Conservation (phyloP, 2,329 filamentous ascomycete genomes). For the Verticillium nubilum region DNA sequence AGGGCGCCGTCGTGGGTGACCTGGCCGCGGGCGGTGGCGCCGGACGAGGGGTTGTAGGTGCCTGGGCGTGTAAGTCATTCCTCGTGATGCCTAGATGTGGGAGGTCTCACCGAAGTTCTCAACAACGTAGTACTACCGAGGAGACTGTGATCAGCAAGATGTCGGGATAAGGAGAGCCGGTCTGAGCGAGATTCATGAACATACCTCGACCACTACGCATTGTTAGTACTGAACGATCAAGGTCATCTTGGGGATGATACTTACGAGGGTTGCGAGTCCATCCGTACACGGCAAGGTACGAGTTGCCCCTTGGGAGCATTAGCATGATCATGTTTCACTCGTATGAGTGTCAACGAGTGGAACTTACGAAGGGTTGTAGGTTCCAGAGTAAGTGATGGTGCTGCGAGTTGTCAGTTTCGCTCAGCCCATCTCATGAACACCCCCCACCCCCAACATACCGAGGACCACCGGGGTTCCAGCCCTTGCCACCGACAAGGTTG, state of each 20-base stretch:
- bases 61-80: background rate
- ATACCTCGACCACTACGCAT: slow-evolving; percentile 2
- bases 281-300: slow-evolving; percentile 31
- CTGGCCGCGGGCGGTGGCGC: slow-evolving; percentile 36
- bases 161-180: fast-evolving
- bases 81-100: background rate
- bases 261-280: slow-evolving; percentile 25
- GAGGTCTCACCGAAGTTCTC: slow-evolving; percentile 5
- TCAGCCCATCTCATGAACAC: slow-evolving; percentile 7
- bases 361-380: slow-evolving; percentile 26
- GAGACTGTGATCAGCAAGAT: background rate
- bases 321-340: slow-evolving; percentile 15
- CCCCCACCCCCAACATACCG: slow-evolving; percentile 33
- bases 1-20: slow-evolving; percentile 45
- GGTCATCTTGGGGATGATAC: background rate
- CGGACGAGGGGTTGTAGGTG: slow-evolving; percentile 9
- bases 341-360: background rate
- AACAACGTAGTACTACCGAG: slow-evolving; percentile 4
- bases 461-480: slow-evolving; percentile 47
- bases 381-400: slow-evolving; percentile 21
- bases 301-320: slow-evolving; percentile 30
- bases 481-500: slow-evolving; percentile 54
- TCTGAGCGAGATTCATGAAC: background rate
- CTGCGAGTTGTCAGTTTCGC: slow-evolving; percentile 2
- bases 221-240: slow-evolving; percentile 25